Conservation (phyloP, 495 filamentous ascomycete species). For the Hypoxylon rickii region DNA sequence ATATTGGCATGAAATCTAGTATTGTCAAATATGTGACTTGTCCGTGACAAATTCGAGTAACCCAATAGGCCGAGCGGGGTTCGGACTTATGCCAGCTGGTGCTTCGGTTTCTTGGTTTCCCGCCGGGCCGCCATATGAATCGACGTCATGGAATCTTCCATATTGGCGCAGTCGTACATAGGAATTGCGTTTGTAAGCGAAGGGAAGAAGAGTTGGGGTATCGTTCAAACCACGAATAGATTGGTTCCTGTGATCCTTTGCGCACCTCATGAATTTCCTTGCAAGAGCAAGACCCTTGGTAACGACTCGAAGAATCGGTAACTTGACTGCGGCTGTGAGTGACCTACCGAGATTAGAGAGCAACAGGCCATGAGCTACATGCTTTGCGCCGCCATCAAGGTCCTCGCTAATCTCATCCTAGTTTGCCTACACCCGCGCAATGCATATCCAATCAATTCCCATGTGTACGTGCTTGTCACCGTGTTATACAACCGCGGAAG, state of each 20-base stretch:
- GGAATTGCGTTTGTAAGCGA: constrained; percentile 24
- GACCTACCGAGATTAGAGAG: no score
- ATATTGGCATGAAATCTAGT: neutral
- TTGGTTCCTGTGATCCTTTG: no score
- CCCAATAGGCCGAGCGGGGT: constrained; percentile 17
- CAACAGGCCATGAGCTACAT: no score
- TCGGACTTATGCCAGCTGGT: constrained; percentile 12
- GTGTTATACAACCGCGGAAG: neutral
- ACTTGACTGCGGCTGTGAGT: constrained; percentile 39
- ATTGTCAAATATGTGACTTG: neutral
- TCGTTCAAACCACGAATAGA: no score
- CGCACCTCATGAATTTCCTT: constrained; percentile 35
- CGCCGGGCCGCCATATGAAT: constrained; percentile 13
- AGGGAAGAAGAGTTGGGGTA: no score
- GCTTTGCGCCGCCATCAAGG: constrained; percentile 17
- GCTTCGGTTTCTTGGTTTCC: neutral
- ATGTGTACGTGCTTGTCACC: constrained; percentile 79
- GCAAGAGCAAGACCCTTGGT: constrained; percentile 23
- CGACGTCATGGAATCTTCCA: constrained; percentile 24
- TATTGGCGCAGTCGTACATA: neutral
- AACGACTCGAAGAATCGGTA: constrained; percentile 35
- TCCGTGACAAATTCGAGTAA: constrained; percentile 23
- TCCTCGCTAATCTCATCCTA: constrained; percentile 3
- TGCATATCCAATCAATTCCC: constrained; percentile 97
- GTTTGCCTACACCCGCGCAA: constrained; percentile 50